Evolutionary conservation across 306 rosid species (phyloP).

Genomic region (Luffa aegyptiaca): DNA sequence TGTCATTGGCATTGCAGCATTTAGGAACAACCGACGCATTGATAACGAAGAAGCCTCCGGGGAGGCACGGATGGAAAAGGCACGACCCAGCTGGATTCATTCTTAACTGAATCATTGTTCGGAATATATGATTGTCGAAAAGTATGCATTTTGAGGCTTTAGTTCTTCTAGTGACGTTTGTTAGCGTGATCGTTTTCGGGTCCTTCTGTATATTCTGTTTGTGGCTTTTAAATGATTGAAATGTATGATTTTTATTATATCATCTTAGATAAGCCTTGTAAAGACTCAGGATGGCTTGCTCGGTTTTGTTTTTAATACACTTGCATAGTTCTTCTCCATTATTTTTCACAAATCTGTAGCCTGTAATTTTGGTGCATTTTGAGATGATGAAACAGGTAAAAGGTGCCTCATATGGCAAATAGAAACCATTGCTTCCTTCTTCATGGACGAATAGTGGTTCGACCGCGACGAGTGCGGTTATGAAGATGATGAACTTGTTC

Average conservation of each 20-base stretch:
- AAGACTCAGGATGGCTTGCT: neutral
- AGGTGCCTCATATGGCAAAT: neutral
- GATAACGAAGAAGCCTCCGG: slow-evolving; percentile 76
- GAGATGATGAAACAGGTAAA: slow-evolving; percentile 37
- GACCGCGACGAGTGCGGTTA: neutral
- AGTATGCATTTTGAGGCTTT: slow-evolving; percentile 1
- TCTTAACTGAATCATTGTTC: neutral
- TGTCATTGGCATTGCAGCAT: slow-evolving; percentile 64
- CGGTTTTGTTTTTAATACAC: neutral
- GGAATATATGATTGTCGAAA: neutral
- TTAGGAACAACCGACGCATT: slow-evolving; percentile 54
- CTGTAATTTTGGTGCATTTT: slow-evolving; percentile 9
- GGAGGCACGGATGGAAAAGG: slow-evolving; percentile 80
- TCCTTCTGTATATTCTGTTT: neutral
- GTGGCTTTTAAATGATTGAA: neutral
- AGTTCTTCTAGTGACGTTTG: neutral
- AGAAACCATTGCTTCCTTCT: neutral
- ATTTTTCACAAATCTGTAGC: neutral
- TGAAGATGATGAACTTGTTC: neutral
- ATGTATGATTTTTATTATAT: neutral
- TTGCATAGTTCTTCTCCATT: neutral
- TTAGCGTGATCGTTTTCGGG: neutral
- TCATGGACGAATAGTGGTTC: neutral
- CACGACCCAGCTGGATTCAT: slow-evolving; percentile 42
- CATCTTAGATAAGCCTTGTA: neutral